A percentile compares a stretch with the other conserved stretches of the same genome.
Evolutionary conservation across 352 stramenopile genomes (phyloP).

Genomic region (Phytophthora meadii): DNA sequence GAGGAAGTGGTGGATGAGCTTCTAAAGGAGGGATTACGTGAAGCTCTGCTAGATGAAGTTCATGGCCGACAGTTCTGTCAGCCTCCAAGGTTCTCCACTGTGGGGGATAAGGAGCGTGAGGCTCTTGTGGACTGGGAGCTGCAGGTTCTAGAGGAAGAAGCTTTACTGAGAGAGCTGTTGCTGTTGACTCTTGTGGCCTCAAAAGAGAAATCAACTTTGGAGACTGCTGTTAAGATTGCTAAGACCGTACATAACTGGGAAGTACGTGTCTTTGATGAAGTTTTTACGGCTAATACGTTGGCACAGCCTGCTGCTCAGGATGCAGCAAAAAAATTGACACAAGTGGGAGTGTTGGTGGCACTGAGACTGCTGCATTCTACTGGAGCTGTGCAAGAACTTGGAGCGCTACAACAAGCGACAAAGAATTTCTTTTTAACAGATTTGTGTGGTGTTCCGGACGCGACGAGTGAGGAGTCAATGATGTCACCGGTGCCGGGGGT

Average conservation of each 20-base stretch:
- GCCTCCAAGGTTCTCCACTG: conserved; percentile 45
- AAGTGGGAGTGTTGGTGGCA: conserved; percentile 46
- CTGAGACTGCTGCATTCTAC: conserved; percentile 44
- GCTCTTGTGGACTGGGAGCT: conserved; percentile 59
- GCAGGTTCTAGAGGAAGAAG: conserved; percentile 67
- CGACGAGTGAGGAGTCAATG: conserved; percentile 12
- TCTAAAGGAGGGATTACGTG: conserved; percentile 61
- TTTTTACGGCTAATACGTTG: conserved; percentile 38
- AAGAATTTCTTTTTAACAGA: conserved; percentile 45
- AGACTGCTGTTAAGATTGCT: conserved; percentile 40
- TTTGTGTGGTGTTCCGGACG: conserved; percentile 8
- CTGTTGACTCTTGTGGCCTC: conserved; percentile 55
- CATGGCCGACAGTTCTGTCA: conserved; percentile 43
- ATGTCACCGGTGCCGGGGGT: conserved; percentile 46
- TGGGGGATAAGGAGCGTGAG: conserved; percentile 30
- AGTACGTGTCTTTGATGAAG: conserved; percentile 33
- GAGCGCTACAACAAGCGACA: conserved; percentile 26
- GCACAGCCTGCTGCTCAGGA: conserved; percentile 27
- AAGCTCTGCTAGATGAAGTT: conserved; percentile 67
- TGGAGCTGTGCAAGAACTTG: conserved; percentile 21
- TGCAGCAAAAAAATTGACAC: conserved; percentile 25
- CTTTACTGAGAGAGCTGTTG: conserved; percentile 64
- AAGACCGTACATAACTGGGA: conserved; percentile 51
- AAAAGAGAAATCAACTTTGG: conserved; percentile 45
- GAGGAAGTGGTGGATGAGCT: conserved; percentile 55